Evolutionary conservation across 257 asterid genomes (phyloP).

Genomic region (Penstemon barbatus): DNA sequence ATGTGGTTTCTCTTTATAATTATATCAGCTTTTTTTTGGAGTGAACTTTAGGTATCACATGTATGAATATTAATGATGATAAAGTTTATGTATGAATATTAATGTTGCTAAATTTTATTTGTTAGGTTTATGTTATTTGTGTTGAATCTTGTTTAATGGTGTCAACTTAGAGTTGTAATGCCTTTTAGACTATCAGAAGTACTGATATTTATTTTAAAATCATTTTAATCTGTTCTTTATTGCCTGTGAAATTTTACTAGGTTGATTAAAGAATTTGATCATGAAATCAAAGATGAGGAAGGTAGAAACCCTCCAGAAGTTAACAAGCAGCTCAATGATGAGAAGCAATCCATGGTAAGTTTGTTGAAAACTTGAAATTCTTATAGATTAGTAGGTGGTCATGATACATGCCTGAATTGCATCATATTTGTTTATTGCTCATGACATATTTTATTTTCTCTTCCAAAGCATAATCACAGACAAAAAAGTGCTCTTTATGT

Average conservation of each 20-base stretch:
- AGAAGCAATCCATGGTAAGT: conserved; percentile 89
- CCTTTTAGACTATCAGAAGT: conserved; percentile 16
- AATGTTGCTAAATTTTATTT: background rate
- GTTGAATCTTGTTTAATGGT: conserved; percentile 8
- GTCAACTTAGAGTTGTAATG: conserved; percentile 10
- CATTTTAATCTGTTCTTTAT: conserved; percentile 10
- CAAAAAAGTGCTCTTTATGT: background rate
- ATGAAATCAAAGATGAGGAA: conserved; percentile 95
- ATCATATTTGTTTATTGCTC: background rate
- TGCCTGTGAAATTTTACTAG: conserved; percentile 37
- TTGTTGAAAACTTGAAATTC: conserved; percentile 8
- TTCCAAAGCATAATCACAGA: background rate
- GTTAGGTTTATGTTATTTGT: conserved; percentile 17
- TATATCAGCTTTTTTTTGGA: background rate
- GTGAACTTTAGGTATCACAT: conserved; percentile 13
- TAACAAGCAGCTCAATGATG: conserved; percentile 88
- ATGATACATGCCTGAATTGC: too few species aligned
- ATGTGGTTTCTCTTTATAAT: conserved; percentile 11
- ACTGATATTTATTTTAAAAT: conserved; percentile 21
- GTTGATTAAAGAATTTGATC: conserved; percentile 92
- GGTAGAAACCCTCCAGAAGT: conserved; percentile 69
- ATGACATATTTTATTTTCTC: background rate
- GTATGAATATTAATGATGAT: background rate
- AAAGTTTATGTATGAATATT: conserved; percentile 1
- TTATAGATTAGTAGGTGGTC: background rate